Percentiles rank a stretch among this genome's conserved stretches.
These are phyloP conservation scores for Talaromyces sp. DNA, from an alignment of 2,329 filamentous ascomycete species.

Conservation along the genomic window DNA sequence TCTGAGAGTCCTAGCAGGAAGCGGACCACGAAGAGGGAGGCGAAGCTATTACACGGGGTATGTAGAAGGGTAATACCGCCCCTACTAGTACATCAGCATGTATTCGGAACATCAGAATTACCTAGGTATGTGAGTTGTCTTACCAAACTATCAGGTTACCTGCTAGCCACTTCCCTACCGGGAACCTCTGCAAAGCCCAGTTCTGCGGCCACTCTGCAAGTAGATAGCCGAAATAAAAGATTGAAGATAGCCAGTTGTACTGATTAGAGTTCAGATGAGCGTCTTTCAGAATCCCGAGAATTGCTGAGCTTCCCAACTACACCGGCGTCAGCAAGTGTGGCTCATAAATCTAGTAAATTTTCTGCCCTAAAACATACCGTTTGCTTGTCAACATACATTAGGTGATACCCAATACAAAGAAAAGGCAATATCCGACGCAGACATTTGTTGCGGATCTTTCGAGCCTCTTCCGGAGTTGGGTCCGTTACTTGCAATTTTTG, in stretches of 20 bases:
- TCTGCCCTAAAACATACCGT: conserved; percentile 25
- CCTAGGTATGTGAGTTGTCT: neutral
- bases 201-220: conserved; percentile 16
- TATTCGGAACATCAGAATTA: neutral
- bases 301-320: conserved; percentile 15
- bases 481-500: conserved; percentile 38
- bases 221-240: conserved; percentile 17
- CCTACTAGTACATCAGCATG: neutral
- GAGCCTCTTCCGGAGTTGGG: conserved; percentile 26
- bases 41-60: conserved; percentile 47
- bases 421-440: conserved; percentile 39
- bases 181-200: conserved; percentile 15
- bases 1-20: conserved; percentile 54
- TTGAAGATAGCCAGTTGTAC: conserved; percentile 16
- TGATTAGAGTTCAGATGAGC: conserved; percentile 12
- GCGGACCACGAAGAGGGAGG: conserved; percentile 47
- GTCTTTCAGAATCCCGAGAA: conserved; percentile 14
- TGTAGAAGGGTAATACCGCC: conserved; percentile 29
- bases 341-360: neutral
- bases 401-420: conserved; percentile 39
- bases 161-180: conserved; percentile 14
- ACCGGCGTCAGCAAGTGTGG: neutral
- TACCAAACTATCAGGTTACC: conserved; percentile 14
- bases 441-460: conserved; percentile 37
- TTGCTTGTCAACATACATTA: conserved; percentile 43